Base-by-base conservation (phyloP, 805 yeast species). In the Pichia phayaonensis region DNA sequence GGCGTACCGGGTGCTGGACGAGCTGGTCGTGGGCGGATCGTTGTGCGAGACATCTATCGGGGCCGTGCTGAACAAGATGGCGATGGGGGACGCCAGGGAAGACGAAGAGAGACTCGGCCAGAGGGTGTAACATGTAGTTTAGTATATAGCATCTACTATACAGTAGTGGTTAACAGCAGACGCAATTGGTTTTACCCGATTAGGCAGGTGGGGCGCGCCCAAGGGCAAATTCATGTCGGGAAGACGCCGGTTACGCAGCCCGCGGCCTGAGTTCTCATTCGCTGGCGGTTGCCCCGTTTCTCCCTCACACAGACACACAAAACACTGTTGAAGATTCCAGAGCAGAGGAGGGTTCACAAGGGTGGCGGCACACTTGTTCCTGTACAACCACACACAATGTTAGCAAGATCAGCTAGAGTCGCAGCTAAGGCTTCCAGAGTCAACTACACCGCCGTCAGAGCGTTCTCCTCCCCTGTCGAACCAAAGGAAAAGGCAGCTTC, bases 1-100 rank as follows among this genome's bases (percentile, higher is more conserved):
- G 63, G 97, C 98, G 0, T 94, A 94, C 66, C 86, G 88, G 67
- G 84, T 94, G 13, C 72, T 94, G 56, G 96, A 94, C 66, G 99
- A 94, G 65, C 72, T 94, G 58, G 68, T 94, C 46, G 76, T 92
- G 46, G 97, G 90, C 58, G 99, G 99, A 0, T 83, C 84, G 46
- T 67, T 94, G 21, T 86, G 86, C 56, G 99, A 94, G 63, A 78
- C 88, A 42, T 84, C 92, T 15, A 82, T 83, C 57, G 77, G 81
- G 49, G 97, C 87, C 60, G 89, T 90, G 2, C 69, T 92, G 55
- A 76, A 83, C 54, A 73, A 86, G 50, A 85, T 94, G 1, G 77
- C 80, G 10, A 15, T 31, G 8, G 38, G 41, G 8, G 45, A 42
- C 21, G 46, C 36, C 34, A 20, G 38, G 6, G 50, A 47, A 6